phyloP scores from a whole-genome alignment of 441 rosid species.

The Cnidoscolus chayamansa region DNA sequence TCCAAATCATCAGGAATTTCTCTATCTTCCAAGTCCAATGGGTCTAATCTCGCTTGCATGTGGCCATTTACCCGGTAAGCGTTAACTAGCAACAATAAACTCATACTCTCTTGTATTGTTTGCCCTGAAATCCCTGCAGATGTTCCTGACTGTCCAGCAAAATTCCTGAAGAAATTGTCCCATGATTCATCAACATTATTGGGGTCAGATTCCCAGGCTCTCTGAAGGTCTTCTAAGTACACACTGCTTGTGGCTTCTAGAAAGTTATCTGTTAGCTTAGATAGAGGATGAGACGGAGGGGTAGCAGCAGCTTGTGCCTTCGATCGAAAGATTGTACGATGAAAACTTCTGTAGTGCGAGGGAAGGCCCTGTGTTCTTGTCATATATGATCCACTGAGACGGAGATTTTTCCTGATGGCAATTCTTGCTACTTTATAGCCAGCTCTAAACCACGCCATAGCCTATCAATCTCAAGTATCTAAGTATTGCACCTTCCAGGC shows the following conservation, averaged over 20 bases:
- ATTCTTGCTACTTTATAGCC: conserved; percentile 10
- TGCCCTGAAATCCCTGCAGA: conserved; percentile 95
- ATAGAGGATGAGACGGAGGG: conserved; percentile 74
- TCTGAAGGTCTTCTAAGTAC: conserved; percentile 89
- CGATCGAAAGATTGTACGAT: not conserved
- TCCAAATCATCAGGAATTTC: conserved; percentile 80
- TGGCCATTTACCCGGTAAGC: conserved; percentile 98
- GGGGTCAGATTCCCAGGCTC: conserved; percentile 91
- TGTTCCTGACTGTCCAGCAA: conserved; percentile 88
- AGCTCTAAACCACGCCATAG: conserved; percentile 23
- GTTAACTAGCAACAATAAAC: conserved; percentile 70
- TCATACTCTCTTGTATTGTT: conserved; percentile 97
- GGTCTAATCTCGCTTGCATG: conserved; percentile 90
- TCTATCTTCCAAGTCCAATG: conserved; percentile 68
- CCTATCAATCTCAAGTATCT: not conserved
- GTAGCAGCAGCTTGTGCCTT: conserved; percentile 50
- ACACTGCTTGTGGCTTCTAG: conserved; percentile 92
- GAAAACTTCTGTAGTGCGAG: not conserved
- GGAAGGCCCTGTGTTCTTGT: conserved; percentile 6
- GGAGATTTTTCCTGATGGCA: conserved; percentile 8
- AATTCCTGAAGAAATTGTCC: conserved; percentile 95
- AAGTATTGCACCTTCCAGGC: not conserved
- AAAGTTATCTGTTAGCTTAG: conserved; percentile 82
- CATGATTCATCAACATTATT: conserved; percentile 91
- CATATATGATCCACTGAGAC: conserved; percentile 8